Conservation (phyloP, 148 eudicot species). For the Cornus kousa region DNA sequence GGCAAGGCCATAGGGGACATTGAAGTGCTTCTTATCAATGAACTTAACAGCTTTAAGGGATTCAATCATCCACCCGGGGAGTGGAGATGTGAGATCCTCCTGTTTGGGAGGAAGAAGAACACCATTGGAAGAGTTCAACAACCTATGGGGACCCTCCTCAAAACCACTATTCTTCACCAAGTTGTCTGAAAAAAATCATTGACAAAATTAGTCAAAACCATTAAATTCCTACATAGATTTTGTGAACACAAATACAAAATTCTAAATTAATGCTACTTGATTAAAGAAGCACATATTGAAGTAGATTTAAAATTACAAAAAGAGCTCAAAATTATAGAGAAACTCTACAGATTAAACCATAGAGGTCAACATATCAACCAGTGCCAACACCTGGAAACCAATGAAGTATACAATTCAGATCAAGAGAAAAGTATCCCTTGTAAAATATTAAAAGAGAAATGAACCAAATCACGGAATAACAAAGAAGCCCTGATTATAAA, state of each 20-base stretch:
- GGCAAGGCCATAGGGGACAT: slow-evolving; percentile 54
- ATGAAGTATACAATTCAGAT: background rate
- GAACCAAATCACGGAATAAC: background rate
- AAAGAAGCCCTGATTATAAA: background rate
- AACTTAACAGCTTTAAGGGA: slow-evolving; percentile 79
- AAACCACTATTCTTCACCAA: slow-evolving; percentile 72
- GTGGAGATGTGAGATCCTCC: slow-evolving; percentile 66
- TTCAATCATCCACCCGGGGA: slow-evolving; percentile 87
- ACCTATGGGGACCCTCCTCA: slow-evolving; percentile 70
- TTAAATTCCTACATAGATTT: background rate
- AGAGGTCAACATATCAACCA: background rate
- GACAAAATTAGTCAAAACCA: background rate
- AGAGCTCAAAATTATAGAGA: too few relatives aligned
- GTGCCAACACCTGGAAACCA: background rate
- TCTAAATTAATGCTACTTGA: background rate
- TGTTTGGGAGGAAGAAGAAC: slow-evolving; percentile 78
- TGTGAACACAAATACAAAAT: background rate
- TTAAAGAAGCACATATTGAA: too few relatives aligned
- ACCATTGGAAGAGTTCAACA: slow-evolving; percentile 64
- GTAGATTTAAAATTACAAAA: too few relatives aligned
- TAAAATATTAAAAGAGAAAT: too few relatives aligned
- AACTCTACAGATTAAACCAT: background rate
- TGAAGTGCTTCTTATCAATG: slow-evolving; percentile 72
- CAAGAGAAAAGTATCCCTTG: background rate
- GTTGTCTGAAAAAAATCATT: slow-evolving; percentile 36